Conservation (phyloP, 148 eudicot species). For the Chenopodium suecicum region DNA sequence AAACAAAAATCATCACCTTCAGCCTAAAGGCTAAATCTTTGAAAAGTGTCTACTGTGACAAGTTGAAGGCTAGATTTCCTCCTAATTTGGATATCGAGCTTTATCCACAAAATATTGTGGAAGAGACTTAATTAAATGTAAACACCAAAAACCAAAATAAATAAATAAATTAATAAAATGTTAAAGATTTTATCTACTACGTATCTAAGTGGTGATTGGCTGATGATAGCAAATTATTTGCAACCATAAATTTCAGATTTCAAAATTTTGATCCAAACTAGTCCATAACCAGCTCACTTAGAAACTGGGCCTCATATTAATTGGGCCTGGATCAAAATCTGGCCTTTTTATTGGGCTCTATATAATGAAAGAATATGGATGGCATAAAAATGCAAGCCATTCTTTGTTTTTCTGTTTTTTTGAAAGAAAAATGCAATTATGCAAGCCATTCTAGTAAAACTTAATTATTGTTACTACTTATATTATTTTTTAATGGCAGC, state of each 20-base stretch:
- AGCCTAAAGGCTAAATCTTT: neutral
- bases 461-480: too few species aligned
- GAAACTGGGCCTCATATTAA: neutral
- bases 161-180: too few species aligned
- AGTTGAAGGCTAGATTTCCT: neutral
- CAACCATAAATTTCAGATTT: neutral
- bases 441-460: too few species aligned
- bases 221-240: neutral
- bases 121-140: too few species aligned
- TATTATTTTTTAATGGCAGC: too few species aligned
- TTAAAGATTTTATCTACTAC: too few species aligned
- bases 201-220: too few species aligned
- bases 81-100: neutral
- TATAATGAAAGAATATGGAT: neutral
- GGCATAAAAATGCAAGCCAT: neutral
- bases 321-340: neutral
- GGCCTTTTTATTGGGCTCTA: neutral
- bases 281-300: neutral
- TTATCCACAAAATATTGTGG: too few species aligned
- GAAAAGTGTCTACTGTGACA: neutral
- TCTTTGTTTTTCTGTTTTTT: too few species aligned
- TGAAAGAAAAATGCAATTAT: too few species aligned
- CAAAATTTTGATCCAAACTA: neutral
- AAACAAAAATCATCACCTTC: neutral
- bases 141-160: too few species aligned